Conservation (phyloP, 2,329 filamentous ascomycete species). For the Purpureocillium lavendulum region DNA sequence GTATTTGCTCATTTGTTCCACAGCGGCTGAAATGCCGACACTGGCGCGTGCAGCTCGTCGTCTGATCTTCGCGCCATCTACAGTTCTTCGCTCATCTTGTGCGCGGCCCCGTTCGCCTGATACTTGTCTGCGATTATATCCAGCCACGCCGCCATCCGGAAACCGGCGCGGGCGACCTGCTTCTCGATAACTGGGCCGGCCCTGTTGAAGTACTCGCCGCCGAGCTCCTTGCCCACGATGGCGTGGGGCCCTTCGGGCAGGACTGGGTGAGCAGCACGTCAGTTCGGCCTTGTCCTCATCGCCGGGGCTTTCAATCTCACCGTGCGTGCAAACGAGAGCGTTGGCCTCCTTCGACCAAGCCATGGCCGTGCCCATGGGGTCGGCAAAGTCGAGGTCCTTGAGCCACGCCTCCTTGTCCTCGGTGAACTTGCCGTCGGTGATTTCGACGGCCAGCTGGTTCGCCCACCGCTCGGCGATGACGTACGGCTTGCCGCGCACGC, state of each 20-base stretch:
- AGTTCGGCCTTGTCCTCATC: neutral
- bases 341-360: constrained; percentile 58
- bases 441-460: constrained; percentile 42
- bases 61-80: constrained; percentile 8
- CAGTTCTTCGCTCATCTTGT: constrained; percentile 17
- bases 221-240: constrained; percentile 52
- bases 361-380: constrained; percentile 48
- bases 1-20: no score
- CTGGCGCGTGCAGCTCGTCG: no score
- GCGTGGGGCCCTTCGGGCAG: constrained; percentile 52
- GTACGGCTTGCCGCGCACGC: constrained; percentile 39
- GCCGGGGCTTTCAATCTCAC: constrained; percentile 27
- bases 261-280: constrained; percentile 29
- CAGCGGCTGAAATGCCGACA: no score
- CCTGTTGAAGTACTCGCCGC: constrained; percentile 53
- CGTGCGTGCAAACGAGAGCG: constrained; percentile 51
- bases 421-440: constrained; percentile 47
- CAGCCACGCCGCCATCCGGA: constrained; percentile 59
- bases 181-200: constrained; percentile 57
- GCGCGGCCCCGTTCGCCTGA: constrained; percentile 13
- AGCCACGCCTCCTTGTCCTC: constrained; percentile 45
- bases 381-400: constrained; percentile 43
- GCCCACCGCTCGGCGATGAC: constrained; percentile 47
- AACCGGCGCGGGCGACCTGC: constrained; percentile 61
- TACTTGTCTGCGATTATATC: constrained; percentile 47